Conservation (phyloP, 2,329 filamentous ascomycete species). For the Fusarium verticillioides region DNA sequence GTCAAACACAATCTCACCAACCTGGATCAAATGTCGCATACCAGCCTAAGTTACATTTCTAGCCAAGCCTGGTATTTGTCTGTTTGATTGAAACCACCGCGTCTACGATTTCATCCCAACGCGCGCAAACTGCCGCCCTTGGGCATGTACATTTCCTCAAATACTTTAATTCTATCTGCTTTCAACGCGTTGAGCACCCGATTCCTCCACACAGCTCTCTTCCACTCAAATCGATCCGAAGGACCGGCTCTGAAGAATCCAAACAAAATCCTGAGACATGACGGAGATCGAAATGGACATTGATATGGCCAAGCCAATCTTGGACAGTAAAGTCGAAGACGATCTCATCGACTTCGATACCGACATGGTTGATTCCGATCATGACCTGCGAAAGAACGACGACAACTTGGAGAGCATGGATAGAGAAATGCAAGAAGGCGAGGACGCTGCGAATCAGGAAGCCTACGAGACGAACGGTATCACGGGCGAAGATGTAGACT, state of each 20-base stretch:
- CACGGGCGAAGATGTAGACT: constrained; percentile 37
- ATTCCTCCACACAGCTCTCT: not conserved
- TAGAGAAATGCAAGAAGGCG: constrained; percentile 34
- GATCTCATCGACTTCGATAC: constrained; percentile 55
- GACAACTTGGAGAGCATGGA: constrained; percentile 15
- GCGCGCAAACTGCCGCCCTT: not conserved
- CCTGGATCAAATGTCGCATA: constrained; percentile 44
- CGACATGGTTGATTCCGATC: constrained; percentile 45
- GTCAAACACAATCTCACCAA: not conserved
- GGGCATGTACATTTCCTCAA: not conserved
- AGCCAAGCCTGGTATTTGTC: constrained; percentile 15
- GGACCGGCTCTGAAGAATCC: not conserved
- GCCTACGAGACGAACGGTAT: constrained; percentile 36
- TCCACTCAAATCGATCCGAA: not conserved
- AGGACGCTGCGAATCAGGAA: constrained; percentile 30
- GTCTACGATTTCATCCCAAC: constrained; percentile 5
- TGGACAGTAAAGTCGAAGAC: constrained; percentile 44
- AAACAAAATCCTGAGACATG: constrained; percentile 31
- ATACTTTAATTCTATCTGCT: not conserved
- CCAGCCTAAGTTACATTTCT: constrained; percentile 23
- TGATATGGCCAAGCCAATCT: constrained; percentile 42
- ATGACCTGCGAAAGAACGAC: constrained; percentile 14
- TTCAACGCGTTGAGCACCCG: not conserved
- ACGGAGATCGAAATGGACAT: constrained; percentile 49
- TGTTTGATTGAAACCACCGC: constrained; percentile 33